These are phyloP conservation scores for Mycena sp. DNA, from an alignment of 1,284 basidiomycete species.

Conservation along the genomic window DNA sequence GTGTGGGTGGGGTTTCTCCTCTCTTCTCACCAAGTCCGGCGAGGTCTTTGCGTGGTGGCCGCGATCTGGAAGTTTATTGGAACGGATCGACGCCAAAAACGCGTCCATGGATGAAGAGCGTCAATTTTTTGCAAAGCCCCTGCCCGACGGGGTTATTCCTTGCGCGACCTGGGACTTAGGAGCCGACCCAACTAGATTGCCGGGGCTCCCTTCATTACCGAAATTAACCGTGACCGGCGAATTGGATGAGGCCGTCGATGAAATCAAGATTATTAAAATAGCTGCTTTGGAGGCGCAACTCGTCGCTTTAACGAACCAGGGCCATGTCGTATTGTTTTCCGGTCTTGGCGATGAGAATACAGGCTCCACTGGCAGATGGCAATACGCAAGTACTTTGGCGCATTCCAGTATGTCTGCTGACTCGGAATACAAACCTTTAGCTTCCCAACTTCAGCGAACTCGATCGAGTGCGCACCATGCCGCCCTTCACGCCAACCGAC, in stretches of 20 bases:
- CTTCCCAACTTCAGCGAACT: conserved; percentile 79
- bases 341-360: conserved; percentile 54
- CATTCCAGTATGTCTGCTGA: conserved; percentile 27
- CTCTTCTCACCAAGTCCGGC: conserved; percentile 76
- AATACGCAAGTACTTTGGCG: conserved; percentile 69
- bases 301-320: conserved; percentile 81
- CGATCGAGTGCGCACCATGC: conserved; percentile 56
- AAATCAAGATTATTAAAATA: conserved; percentile 59
- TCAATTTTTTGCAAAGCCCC: conserved; percentile 50
- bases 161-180: conserved; percentile 71
- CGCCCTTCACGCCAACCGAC: conserved; percentile 52
- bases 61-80: conserved; percentile 55
- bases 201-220: conserved; percentile 63
- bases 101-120: conserved; percentile 56
- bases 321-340: conserved; percentile 76
- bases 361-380: conserved; percentile 64
- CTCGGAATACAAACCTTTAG: conserved; percentile 48
- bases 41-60: conserved; percentile 86
- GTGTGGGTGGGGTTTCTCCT: conserved; percentile 85
- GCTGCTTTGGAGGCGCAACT: conserved; percentile 76
- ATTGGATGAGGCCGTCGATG: conserved; percentile 47
- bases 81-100: conserved; percentile 54
- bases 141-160: conserved; percentile 57
- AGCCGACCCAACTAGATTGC: conserved; percentile 65
- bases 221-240: conserved; percentile 43